Evolutionary conservation across 2,329 filamentous ascomycete species (phyloP), one percentile per base, ranked within the genome.

Genomic region (Aspergillus sp.): DNA sequence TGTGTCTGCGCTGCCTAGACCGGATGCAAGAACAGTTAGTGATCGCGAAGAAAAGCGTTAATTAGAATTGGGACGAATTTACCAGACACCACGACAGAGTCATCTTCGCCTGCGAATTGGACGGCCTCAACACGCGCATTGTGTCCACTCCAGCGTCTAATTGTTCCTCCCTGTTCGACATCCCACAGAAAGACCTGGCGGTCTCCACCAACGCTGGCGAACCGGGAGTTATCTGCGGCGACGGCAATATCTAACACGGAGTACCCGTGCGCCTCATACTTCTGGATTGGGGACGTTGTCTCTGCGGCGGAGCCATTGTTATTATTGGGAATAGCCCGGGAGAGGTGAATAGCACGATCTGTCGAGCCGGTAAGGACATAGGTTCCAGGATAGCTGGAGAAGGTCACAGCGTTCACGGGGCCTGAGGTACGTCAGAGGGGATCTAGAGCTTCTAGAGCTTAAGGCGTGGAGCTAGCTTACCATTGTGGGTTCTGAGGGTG

Each of bases 131-230:
- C 83, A 32, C 92, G 82, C 48, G 86, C 86, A 2, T 82, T 83
- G 76, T 95, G 91, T 0, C 89, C 90, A 65, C 75, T 72, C 76
- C 94, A 95, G 27, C 95, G 84, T 21, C 91, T 85, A 25, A 90
- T 80, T 3, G 94, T 96, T 67, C 86, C 83, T 17, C 90, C 92
- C 2, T 88, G 90, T 50, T 89, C 83, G 0, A 98, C 95, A 76
- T 99, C 95, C 95, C 95, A 98, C 5, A 97, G 83, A 73, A 97
- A 97, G 0, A 96, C 92, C 62, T 86, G 84, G 68, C 94, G 90
- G 79, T 99, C 95, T 61, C 95, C 95, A 66, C 95, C 95, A 1
- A 87, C 86, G n/a, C 89, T 93, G 8, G 88, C 89, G 75, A 99
- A 97, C 47, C 87, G 87, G 66, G 91, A 85, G 77, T 99, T 99